Evolutionary conservation across 257 asterid species (phyloP).

Genomic region (Gentiana straminea): DNA sequence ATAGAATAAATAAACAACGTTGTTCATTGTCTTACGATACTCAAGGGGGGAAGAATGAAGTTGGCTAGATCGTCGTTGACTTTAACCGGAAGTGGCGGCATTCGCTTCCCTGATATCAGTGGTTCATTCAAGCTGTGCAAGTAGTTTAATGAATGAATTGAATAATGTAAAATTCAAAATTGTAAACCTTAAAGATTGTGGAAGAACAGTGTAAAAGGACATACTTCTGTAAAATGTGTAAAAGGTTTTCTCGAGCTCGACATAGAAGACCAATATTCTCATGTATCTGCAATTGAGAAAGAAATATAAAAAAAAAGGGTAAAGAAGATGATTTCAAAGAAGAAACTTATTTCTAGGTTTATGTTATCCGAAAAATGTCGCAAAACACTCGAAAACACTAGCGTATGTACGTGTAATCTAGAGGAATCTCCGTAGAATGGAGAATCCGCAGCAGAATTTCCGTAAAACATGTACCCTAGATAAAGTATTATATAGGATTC

Average conservation of each 20-base stretch:
- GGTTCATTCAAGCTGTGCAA: slow-evolving; percentile 6
- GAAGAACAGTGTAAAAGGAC: slow-evolving; percentile 2
- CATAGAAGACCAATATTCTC: slow-evolving; percentile 65
- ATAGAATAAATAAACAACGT: no score
- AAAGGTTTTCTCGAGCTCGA: slow-evolving; percentile 78
- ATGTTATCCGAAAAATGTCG: no score
- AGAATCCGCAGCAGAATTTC: no score
- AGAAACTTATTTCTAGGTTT: no score
- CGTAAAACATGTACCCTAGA: no score
- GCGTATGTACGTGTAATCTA: no score
- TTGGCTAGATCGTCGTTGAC: slow-evolving; percentile 11
- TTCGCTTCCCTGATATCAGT: slow-evolving; percentile 9
- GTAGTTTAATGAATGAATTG: neutral
- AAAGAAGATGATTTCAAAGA: no score
- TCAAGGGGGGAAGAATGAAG: slow-evolving; percentile 4
- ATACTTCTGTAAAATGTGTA: slow-evolving; percentile 50
- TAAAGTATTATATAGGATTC: neutral
- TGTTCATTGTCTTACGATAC: no score
- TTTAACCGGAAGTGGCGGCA: slow-evolving; percentile 17
- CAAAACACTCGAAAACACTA: no score
- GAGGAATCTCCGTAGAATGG: no score
- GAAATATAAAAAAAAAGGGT: neutral
- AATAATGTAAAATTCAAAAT: neutral
- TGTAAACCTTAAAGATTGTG: neutral
- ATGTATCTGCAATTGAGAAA: slow-evolving; percentile 35